Percentiles rank a stretch among this genome's conserved stretches.
These are phyloP conservation scores for Craterostigma plantagineum DNA, from an alignment of 257 asterid species.

Conservation along the genomic window DNA sequence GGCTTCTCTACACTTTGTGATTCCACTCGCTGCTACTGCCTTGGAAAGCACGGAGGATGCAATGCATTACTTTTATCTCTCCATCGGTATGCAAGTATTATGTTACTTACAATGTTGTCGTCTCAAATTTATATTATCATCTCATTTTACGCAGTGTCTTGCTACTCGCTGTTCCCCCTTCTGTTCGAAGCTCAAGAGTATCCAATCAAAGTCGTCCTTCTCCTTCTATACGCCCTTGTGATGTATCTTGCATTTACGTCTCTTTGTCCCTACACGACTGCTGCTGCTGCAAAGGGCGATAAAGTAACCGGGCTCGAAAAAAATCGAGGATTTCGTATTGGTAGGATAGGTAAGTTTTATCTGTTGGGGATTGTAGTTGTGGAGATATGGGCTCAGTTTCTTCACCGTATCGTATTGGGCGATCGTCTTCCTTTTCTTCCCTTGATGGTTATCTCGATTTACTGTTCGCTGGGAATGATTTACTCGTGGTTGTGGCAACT, in stretches of 20 bases:
- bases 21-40: conserved; percentile 60
- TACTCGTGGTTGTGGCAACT: conserved; percentile 92
- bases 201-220: conserved; percentile 54
- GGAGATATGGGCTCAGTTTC: conserved; percentile 66
- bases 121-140: conserved; percentile 13
- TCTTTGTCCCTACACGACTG: conserved; percentile 13
- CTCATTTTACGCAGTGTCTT: conserved; percentile 52
- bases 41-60: conserved; percentile 53
- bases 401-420: conserved; percentile 41
- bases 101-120: not conserved
- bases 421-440: conserved; percentile 63
- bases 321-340: conserved; percentile 12
- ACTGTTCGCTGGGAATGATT: conserved; percentile 54
- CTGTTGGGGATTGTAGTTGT: conserved; percentile 40
- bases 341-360: conserved; percentile 45
- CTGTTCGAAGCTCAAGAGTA: conserved; percentile 83
- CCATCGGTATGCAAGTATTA: conserved; percentile 31
- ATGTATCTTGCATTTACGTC: conserved; percentile 56
- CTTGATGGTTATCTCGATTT: conserved; percentile 59
- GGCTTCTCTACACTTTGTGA: conserved; percentile 90
- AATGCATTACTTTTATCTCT: conserved; percentile 59
- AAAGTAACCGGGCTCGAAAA: conserved; percentile 7
- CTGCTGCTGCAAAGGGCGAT: conserved; percentile 6
- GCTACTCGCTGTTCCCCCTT: conserved; percentile 83
- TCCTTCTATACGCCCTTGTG: conserved; percentile 37